Percentiles rank a stretch among this genome's conserved stretches.
Conservation (phyloP, 768 basidiomycete species). For the Jaapia argillacea region DNA sequence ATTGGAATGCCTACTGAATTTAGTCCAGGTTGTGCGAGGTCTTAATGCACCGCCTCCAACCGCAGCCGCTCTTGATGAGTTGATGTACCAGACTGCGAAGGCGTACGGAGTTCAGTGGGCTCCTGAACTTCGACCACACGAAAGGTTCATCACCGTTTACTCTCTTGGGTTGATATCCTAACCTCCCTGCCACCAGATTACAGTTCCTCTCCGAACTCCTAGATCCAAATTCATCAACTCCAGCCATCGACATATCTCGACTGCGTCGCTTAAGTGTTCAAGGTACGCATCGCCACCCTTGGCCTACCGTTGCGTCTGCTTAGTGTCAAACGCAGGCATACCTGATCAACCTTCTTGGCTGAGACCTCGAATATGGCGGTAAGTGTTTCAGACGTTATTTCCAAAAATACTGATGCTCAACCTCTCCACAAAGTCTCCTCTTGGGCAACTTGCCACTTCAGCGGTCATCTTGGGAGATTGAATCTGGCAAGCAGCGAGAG, state of each 20-base stretch:
- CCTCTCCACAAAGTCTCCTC: conserved; percentile 36
- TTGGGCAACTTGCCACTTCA: conserved; percentile 49
- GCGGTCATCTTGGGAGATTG: conserved; percentile 50
- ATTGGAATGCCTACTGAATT: neutral
- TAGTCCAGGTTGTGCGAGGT: conserved; percentile 37
- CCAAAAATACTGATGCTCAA: neutral
- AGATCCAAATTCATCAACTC: conserved; percentile 31
- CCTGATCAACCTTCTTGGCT: conserved; percentile 70
- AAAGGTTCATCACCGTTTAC: conserved; percentile 36
- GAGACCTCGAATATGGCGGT: conserved; percentile 74
- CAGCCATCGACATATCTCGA: conserved; percentile 43
- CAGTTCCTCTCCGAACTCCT: conserved; percentile 51
- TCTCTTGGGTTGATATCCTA: neutral
- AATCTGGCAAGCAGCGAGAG: conserved; percentile 50
- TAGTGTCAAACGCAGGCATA: conserved; percentile 35
- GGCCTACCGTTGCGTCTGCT: conserved; percentile 4
- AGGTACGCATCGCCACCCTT: conserved; percentile 33
- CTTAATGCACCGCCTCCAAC: conserved; percentile 44
- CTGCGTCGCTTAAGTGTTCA: conserved; percentile 49
- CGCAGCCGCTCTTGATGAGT: conserved; percentile 44
- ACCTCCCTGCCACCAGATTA: conserved; percentile 26
- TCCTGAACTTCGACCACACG: conserved; percentile 49
- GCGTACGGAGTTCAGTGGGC: conserved; percentile 48
- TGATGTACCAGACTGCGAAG: conserved; percentile 42
- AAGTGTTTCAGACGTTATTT: conserved; percentile 19